These are phyloP conservation scores for Aotearoamyces nothofagi DNA, from an alignment of 2,329 filamentous ascomycete species.

Conservation along the genomic window DNA sequence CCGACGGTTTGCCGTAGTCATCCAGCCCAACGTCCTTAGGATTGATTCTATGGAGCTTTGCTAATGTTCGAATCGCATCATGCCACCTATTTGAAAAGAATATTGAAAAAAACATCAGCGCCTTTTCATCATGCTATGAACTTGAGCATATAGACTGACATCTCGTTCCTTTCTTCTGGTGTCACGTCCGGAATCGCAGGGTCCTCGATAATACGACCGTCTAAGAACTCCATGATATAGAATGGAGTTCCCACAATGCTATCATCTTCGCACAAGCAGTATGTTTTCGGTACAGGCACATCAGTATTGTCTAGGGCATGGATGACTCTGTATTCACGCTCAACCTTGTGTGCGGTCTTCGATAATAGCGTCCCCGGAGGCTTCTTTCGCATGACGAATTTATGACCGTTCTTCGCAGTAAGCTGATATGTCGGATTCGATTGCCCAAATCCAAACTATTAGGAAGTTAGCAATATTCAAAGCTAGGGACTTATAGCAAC, in stretches of 20 bases:
- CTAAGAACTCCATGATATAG: slow-evolving; percentile 89
- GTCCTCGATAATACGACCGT: slow-evolving; percentile 86
- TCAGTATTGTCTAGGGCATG: slow-evolving; percentile 60
- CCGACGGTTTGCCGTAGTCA: slow-evolving; percentile 52
- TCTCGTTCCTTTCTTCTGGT: slow-evolving; percentile 48
- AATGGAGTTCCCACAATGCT: slow-evolving; percentile 72
- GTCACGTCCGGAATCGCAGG: slow-evolving; percentile 58
- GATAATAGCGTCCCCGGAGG: slow-evolving; percentile 78
- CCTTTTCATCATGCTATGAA: slow-evolving; percentile 1
- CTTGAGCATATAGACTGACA: slow-evolving; percentile 24
- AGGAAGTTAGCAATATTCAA: slow-evolving; percentile 1
- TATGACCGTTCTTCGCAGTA: slow-evolving; percentile 48
- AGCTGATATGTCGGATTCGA: slow-evolving; percentile 91
- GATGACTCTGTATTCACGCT: slow-evolving; percentile 83
- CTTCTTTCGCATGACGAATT: slow-evolving; percentile 88
- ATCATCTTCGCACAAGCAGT: slow-evolving; percentile 70
- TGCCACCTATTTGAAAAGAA: slow-evolving; percentile 39
- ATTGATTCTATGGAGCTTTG: slow-evolving; percentile 63
- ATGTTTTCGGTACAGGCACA: slow-evolving; percentile 68
- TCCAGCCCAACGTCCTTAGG: slow-evolving; percentile 49
- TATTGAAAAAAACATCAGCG: background rate
- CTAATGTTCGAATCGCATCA: slow-evolving; percentile 64
- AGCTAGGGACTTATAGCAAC: slow-evolving; percentile 2
- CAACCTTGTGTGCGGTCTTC: slow-evolving; percentile 83
- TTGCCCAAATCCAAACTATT: slow-evolving; percentile 82